These are phyloP conservation scores for Ramalina intermedia DNA, from an alignment of 495 filamentous ascomycete genomes.

Conservation along the genomic window DNA sequence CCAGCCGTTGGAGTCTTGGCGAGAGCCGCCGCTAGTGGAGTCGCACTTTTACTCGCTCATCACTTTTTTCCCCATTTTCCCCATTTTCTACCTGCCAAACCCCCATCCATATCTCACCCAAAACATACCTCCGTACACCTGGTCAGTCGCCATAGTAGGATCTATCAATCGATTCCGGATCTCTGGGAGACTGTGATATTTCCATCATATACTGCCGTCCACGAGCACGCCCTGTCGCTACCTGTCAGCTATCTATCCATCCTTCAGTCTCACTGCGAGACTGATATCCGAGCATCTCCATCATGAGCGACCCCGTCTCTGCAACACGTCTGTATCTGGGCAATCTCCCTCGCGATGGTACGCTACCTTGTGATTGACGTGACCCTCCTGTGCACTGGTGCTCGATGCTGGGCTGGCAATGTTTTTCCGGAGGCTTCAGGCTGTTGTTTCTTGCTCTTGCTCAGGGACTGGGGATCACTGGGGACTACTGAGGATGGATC, in stretches of 20 bases:
- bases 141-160: no score
- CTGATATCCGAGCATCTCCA: not conserved
- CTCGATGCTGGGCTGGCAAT: not conserved
- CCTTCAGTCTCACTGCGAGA: no score
- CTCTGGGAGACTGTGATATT: no score
- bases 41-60: not conserved
- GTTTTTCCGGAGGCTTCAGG: not conserved
- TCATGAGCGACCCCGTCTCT: constrained; percentile 50
- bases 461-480: not conserved
- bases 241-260: no score
- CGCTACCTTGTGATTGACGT: constrained; percentile 31
- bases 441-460: not conserved
- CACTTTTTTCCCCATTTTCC: not conserved
- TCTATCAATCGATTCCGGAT: no score
- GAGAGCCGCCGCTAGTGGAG: no score
- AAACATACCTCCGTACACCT: no score
- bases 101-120: no score
- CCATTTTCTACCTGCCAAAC: no score
- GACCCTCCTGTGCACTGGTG: not conserved
- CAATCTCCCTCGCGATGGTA: constrained; percentile 94
- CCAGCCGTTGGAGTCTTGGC: no score
- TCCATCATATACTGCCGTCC: no score
- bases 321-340: constrained; percentile 91
- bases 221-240: no score
- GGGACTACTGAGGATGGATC: constrained; percentile 7